These are phyloP conservation scores for Metrosideros polymorpha DNA, from an alignment of 441 rosid species.

Conservation along the genomic window DNA sequence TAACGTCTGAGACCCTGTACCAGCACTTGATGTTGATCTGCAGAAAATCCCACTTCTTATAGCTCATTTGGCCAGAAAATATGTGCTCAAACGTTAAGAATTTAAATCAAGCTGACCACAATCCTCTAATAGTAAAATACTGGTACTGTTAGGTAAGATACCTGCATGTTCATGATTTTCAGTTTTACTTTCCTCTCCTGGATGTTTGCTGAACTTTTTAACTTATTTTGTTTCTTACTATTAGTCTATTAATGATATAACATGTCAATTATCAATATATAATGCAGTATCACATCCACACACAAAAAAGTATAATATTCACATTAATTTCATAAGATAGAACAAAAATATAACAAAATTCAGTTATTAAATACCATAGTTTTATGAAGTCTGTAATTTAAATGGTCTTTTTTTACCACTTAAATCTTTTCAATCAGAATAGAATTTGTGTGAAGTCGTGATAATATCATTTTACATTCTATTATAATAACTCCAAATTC, in stretches of 20 bases:
- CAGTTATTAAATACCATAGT: not conserved
- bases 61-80: not conserved
- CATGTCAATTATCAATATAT: not conserved
- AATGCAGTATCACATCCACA: not conserved
- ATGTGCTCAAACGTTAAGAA: not conserved
- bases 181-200: not conserved
- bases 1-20: slow-evolving; percentile 34
- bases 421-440: not conserved
- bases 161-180: not conserved
- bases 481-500: not conserved
- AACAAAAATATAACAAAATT: not conserved
- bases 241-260: not conserved
- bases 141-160: not conserved
- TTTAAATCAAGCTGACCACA: not conserved
- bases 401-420: not conserved
- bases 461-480: not conserved
- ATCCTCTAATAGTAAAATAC: not conserved
- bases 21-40: slow-evolving; percentile 53
- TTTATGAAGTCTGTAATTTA: not conserved
- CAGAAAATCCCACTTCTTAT: slow-evolving; percentile 4
- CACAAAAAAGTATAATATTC: not conserved
- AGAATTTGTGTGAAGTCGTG: not conserved
- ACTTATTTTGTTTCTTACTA: not conserved
- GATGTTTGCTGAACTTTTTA: not conserved
- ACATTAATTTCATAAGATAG: not conserved